A percentile compares a stretch with the other conserved stretches of the same genome.
Evolutionary conservation across 2,329 filamentous ascomycete genomes (phyloP).

Genomic region (Xylaria sp.): DNA sequence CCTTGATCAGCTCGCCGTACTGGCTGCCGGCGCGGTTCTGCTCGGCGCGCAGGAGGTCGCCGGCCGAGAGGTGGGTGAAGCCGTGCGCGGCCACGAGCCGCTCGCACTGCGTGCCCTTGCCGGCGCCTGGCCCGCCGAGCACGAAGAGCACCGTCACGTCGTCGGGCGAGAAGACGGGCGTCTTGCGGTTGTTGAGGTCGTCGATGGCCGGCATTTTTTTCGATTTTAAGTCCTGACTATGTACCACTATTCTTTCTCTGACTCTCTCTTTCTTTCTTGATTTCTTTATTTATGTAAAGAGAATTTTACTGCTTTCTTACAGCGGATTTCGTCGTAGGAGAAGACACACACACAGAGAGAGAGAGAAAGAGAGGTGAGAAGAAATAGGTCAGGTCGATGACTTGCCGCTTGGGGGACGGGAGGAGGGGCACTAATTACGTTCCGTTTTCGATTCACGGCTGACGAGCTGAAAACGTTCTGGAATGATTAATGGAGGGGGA

Average conservation of each 20-base stretch:
- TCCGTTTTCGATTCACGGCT: neutral
- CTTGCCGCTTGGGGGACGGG: neutral
- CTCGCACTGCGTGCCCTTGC: constrained; percentile 95
- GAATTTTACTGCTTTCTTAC: neutral
- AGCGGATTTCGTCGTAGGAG: neutral
- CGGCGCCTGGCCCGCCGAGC: constrained; percentile 92
- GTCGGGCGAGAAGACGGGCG: constrained; percentile 77
- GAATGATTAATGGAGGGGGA: neutral
- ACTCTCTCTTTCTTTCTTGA: neutral
- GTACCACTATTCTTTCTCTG: neutral
- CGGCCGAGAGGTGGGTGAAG: constrained; percentile 93
- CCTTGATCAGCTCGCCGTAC: constrained; percentile 92
- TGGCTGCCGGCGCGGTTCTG: constrained; percentile 86
- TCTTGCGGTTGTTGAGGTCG: constrained; percentile 53
- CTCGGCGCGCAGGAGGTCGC: constrained; percentile 92
- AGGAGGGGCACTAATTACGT: neutral
- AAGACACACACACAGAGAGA: neutral
- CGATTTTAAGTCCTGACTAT: neutral
- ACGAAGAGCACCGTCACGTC: constrained; percentile 96
- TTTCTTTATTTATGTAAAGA: neutral
- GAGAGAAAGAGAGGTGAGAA: neutral
- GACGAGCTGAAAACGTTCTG: neutral
- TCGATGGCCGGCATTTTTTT: constrained; percentile 56
- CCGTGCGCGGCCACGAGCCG: constrained; percentile 87
- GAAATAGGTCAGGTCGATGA: neutral